Percentiles rank a stretch among this genome's conserved stretches.
Evolutionary conservation across 2,329 filamentous ascomycete genomes (phyloP).

Genomic region (Colletotrichum paranaense): DNA sequence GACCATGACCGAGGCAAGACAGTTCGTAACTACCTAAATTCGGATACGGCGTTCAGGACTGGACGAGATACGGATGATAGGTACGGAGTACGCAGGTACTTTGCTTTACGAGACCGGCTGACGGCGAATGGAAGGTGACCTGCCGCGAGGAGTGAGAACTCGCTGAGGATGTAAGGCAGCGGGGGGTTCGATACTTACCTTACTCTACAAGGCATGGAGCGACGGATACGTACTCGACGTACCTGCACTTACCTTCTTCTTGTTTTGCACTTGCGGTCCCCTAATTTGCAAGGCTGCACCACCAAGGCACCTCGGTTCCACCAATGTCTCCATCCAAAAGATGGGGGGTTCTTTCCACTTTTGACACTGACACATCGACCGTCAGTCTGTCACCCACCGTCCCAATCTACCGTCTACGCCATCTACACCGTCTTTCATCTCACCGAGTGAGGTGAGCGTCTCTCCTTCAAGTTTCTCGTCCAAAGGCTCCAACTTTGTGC

Average conservation of each 20-base stretch:
- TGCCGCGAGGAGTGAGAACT: too few species aligned
- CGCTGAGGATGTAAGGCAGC: neutral
- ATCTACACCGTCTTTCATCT: too few species aligned
- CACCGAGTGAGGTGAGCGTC: neutral
- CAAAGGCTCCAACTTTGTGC: too few species aligned
- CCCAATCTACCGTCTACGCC: neutral
- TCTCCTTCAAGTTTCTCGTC: too few species aligned
- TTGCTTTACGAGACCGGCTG: neutral
- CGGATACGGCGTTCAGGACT: neutral
- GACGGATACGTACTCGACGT: neutral
- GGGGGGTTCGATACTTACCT: neutral
- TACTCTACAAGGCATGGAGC: neutral
- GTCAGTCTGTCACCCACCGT: neutral
- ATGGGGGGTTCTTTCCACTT: neutral
- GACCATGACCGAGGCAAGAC: neutral
- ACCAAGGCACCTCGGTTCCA: neutral
- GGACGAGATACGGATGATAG: constrained; percentile 1
- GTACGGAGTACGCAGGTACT: neutral
- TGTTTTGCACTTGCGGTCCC: constrained; percentile 1
- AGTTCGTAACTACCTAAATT: neutral
- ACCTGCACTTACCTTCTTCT: neutral
- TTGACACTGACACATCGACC: neutral
- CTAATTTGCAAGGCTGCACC: constrained; percentile 26
- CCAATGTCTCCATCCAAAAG: constrained; percentile 15
- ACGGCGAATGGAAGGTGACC: neutral